Evolutionary conservation across 345 rosid genomes (phyloP), one percentile per base, ranked within the genome.

Genomic region (Hirschfeldia incana): DNA sequence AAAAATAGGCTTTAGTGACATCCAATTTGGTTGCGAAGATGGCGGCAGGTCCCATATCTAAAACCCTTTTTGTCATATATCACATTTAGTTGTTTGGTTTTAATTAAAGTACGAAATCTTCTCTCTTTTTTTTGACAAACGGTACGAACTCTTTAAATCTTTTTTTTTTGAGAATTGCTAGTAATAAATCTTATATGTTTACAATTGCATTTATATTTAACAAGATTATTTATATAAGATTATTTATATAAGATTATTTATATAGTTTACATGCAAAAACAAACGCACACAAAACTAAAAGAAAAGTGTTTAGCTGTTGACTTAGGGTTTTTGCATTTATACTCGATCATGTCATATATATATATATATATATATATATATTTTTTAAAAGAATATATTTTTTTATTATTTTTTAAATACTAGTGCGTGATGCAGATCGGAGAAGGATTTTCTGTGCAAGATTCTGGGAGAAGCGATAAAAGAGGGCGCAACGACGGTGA

Each of bases 11-110:
- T 94, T 95, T 77, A 74, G 84, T 2, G 97, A 94, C 70, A 83
- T 94, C 11, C 88, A 88, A 81, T 86, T 94, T 74, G 92, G 97
- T 78, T 89, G 94, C 1, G 97, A 91, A 78, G 98, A 94, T 76
- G 98, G 94, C 32, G 93, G 94, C 84, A 94, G 98, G 85, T 94
- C 76, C 3, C n/a, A 34, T 53, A 30, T 68, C 29, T 39, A 39
- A 6, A 42, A 29, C 10, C 13, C 26, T 44, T 42, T 10, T 4
- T 49, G 42, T 36, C 42, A 36, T 57, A 42, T 36, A 51, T 51
- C 6, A 27, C 6, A 30, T 7, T 26, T 30, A 21, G 30, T 70
- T 70, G 15, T 10, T 17, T 6, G 17, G 30, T 29, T 15, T 53
- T 36, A 36, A 36, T 36, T n/a, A n/a, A n/a, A n/a, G n/a, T n/a